Evolutionary conservation across 441 rosid species (phyloP).

Genomic region (Eugenia klotzschiana): DNA sequence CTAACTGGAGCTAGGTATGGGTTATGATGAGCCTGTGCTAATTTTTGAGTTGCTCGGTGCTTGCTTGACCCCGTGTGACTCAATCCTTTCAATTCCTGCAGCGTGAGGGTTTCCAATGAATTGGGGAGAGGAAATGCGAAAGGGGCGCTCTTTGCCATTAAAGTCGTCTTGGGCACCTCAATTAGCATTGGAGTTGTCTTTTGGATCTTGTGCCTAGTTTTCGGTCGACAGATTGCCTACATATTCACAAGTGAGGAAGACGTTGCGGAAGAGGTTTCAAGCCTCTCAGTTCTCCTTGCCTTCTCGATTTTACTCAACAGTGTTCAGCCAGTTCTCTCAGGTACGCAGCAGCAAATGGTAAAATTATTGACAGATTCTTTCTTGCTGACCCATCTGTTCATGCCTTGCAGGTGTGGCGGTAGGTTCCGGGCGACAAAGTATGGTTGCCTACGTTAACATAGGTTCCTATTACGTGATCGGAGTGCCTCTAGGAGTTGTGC

Average conservation of each 20-base stretch:
- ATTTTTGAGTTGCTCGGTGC: not conserved
- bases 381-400: not conserved
- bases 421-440: slow-evolving; percentile 27
- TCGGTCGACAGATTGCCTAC: slow-evolving; percentile 24
- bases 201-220: slow-evolving; percentile 24
- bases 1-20: slow-evolving; percentile 2
- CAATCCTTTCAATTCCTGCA: not conserved
- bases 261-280: slow-evolving; percentile 25
- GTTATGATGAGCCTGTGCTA: not conserved
- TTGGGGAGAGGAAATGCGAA: slow-evolving; percentile 46
- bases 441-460: slow-evolving; percentile 28
- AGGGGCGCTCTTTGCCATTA: slow-evolving; percentile 41
- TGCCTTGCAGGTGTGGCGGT: slow-evolving; percentile 23
- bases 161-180: slow-evolving; percentile 26
- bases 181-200: slow-evolving; percentile 22
- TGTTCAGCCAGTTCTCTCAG: slow-evolving; percentile 45
- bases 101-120: slow-evolving; percentile 67
- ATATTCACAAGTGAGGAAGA: slow-evolving; percentile 30
- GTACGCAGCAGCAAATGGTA: slow-evolving; percentile 6
- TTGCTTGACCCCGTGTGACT: not conserved
- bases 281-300: slow-evolving; percentile 37
- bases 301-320: slow-evolving; percentile 45
- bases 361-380: not conserved
- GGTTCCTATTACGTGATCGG: slow-evolving; percentile 28
- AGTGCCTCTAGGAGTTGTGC: slow-evolving; percentile 23